Conservation (phyloP, 192 early-diverging fungal species). For the Rhizophagus clarus region DNA sequence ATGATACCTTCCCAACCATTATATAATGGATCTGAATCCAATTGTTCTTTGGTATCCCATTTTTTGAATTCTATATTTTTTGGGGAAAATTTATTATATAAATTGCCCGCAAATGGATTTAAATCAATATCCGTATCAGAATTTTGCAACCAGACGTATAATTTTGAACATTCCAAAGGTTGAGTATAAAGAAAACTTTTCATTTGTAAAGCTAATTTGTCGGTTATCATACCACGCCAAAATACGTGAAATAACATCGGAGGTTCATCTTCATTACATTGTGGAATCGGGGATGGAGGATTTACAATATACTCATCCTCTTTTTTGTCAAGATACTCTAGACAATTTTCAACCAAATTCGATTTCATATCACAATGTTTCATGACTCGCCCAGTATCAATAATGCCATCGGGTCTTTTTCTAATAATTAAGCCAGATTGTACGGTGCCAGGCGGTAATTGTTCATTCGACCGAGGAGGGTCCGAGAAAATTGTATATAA, state of each 20-base stretch:
- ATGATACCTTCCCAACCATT: background rate
- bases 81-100: background rate
- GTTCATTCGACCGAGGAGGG: no score
- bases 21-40: background rate
- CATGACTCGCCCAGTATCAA: no score
- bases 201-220: constrained; percentile 35
- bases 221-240: constrained; percentile 39
- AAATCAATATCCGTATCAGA: constrained; percentile 32
- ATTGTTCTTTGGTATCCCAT: constrained; percentile 23
- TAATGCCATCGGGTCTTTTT: no score
- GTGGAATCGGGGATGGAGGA: background rate
- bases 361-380: no score
- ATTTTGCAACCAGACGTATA: constrained; percentile 42
- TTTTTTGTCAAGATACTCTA: background rate
- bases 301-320: background rate
- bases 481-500: no score
- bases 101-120: constrained; percentile 13
- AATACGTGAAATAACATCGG: constrained; percentile 44
- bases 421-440: no score
- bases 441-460: no score
- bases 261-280: constrained; percentile 12
- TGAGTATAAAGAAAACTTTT: constrained; percentile 40
- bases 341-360: background rate
- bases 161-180: constrained; percentile 28
- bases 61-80: background rate